Evolutionary conservation across 495 filamentous ascomycete species (phyloP).

Genomic region (Antarctomyces pellizariae): DNA sequence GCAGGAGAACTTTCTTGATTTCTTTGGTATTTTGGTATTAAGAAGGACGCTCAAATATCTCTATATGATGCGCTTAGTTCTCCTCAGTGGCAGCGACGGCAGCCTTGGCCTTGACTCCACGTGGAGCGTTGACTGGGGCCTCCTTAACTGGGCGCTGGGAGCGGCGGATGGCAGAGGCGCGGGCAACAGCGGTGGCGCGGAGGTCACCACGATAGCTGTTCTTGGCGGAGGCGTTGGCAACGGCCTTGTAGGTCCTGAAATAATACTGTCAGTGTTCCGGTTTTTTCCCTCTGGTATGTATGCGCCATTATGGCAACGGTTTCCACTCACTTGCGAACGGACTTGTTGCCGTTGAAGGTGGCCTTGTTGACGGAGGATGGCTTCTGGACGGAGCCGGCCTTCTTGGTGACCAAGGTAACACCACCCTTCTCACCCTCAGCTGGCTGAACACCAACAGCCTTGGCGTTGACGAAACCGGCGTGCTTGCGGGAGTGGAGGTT

Average conservation of each 20-base stretch:
- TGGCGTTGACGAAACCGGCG: conserved; percentile 74
- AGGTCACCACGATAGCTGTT: conserved; percentile 69
- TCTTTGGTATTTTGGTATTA: no score
- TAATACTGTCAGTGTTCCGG: conserved; percentile 8
- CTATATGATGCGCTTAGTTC: conserved; percentile 9
- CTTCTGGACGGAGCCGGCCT: conserved; percentile 40
- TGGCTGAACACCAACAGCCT: conserved; percentile 62
- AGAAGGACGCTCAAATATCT: no score
- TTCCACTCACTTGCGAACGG: conserved; percentile 54
- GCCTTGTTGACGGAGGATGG: conserved; percentile 39
- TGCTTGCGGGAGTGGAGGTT: conserved; percentile 89
- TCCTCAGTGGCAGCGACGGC: conserved; percentile 26
- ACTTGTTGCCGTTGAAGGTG: conserved; percentile 42
- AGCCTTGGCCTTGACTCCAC: conserved; percentile 65
- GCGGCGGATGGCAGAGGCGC: conserved; percentile 64
- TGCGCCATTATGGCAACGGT: conserved; percentile 1
- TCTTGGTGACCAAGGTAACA: conserved; percentile 65
- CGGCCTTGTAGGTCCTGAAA: conserved; percentile 61
- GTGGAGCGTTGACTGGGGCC: conserved; percentile 40
- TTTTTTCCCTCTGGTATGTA: conserved; percentile 4
- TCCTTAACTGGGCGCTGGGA: conserved; percentile 64
- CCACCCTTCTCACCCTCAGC: conserved; percentile 39
- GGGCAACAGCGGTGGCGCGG: conserved; percentile 64
- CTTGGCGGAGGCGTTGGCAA: conserved; percentile 62
- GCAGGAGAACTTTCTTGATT: no score